These are phyloP conservation scores for Brettanomyces bruxellensis DNA, from an alignment of 805 yeast genomes.

Conservation along the genomic window DNA sequence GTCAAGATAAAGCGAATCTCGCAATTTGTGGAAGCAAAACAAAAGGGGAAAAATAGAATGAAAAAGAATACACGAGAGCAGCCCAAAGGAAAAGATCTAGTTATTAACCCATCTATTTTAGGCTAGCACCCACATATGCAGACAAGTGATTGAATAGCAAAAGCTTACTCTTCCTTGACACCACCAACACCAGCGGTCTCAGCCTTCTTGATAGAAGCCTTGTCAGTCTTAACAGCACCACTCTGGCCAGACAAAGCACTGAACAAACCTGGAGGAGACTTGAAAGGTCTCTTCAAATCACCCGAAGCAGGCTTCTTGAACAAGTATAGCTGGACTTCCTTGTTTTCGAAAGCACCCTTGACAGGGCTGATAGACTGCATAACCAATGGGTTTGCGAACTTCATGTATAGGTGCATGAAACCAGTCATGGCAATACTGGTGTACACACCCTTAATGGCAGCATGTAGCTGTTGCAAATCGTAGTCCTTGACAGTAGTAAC, in stretches of 20 bases:
- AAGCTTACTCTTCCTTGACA: slow-evolving; percentile 66
- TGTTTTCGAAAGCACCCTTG: slow-evolving; percentile 83
- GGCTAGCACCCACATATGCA: not conserved
- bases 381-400: slow-evolving; percentile 92
- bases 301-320: slow-evolving; percentile 78
- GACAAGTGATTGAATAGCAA: not conserved
- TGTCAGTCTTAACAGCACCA: slow-evolving; percentile 65
- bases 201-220: slow-evolving; percentile 75
- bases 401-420: slow-evolving; percentile 96
- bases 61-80: not conserved
- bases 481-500: slow-evolving; percentile 93
- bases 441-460: slow-evolving; percentile 73
- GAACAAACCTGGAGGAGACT: slow-evolving; percentile 65
- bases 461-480: slow-evolving; percentile 79
- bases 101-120: not conserved
- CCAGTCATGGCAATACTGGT: slow-evolving; percentile 95
- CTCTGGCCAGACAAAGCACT: slow-evolving; percentile 34
- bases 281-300: slow-evolving; percentile 94
- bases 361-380: slow-evolving; percentile 90
- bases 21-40: too few species aligned
- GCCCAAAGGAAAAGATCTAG: not conserved
- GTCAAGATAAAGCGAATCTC: too few species aligned
- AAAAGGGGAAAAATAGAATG: too few species aligned
- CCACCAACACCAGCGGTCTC: slow-evolving; percentile 85
- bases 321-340: slow-evolving; percentile 84